These are phyloP conservation scores for Coriaria nepalensis DNA, from an alignment of 306 rosid species.

Conservation along the genomic window DNA sequence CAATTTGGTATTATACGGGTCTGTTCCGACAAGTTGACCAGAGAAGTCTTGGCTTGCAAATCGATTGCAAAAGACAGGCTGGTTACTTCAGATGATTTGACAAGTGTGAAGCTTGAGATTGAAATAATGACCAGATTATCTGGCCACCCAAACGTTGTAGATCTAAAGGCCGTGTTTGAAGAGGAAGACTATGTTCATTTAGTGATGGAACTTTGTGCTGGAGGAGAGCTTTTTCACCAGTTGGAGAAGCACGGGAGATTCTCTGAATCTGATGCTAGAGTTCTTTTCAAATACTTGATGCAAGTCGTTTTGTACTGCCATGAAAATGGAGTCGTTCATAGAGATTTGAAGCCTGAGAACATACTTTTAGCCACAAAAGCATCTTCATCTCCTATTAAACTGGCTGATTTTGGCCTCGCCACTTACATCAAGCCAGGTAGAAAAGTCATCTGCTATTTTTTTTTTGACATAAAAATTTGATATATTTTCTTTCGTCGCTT, in stretches of 20 bases:
- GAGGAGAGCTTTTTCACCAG: constrained; percentile 74
- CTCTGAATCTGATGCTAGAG: constrained; percentile 57
- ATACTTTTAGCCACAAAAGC: constrained; percentile 62
- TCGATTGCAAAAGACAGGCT: constrained; percentile 70
- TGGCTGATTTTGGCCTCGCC: constrained; percentile 88
- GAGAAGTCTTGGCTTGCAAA: constrained; percentile 77
- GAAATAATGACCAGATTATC: constrained; percentile 79
- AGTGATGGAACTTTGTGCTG: constrained; percentile 96
- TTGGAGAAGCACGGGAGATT: constrained; percentile 67
- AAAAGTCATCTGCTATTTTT: constrained; percentile 12
- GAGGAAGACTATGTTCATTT: constrained; percentile 70
- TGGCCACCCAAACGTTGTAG: constrained; percentile 79
- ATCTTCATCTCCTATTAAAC: constrained; percentile 64
- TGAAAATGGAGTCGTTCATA: constrained; percentile 73
- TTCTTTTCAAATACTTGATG: constrained; percentile 69
- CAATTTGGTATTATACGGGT: constrained; percentile 68
- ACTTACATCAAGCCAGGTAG: constrained; percentile 82
- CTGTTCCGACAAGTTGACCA: constrained; percentile 50
- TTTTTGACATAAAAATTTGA: constrained; percentile 6
- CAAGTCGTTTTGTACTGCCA: constrained; percentile 78
- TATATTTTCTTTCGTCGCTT: constrained; percentile 2
- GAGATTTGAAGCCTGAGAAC: constrained; percentile 82
- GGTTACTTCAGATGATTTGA: constrained; percentile 57
- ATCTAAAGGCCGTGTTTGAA: constrained; percentile 81
- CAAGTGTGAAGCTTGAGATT: constrained; percentile 73